phyloP scores from a whole-genome alignment of 2,329 filamentous ascomycete genomes.

The Fusarium multiceps region DNA sequence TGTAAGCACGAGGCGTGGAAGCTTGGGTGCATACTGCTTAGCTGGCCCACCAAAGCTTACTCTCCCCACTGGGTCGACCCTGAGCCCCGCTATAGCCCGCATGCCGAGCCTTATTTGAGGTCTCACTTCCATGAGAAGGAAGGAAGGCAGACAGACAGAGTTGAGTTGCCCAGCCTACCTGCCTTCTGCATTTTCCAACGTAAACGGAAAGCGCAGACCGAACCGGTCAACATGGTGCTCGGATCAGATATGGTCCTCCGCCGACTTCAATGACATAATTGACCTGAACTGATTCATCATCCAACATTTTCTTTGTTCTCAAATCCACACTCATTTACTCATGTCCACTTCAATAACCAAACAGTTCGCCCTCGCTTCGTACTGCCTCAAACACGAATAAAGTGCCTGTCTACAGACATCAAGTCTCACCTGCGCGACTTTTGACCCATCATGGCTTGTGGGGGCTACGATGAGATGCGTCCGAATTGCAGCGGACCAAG shows the following conservation, averaged over 20 bases:
- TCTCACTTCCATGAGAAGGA: neutral
- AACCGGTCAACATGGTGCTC: conserved; percentile 19
- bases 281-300: neutral
- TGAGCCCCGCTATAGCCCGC: conserved; percentile 14
- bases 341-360: conserved; percentile 5
- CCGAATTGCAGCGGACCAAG: conserved; percentile 31
- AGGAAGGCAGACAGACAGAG: neutral
- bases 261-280: neutral
- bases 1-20: conserved; percentile 5
- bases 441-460: conserved; percentile 15
- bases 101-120: conserved; percentile 18
- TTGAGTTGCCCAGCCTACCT: neutral
- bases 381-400: neutral
- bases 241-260: conserved; percentile 32
- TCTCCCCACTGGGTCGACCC: conserved; percentile 19
- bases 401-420: neutral
- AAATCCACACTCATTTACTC: neutral
- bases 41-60: conserved; percentile 25
- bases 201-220: neutral
- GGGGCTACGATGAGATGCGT: conserved; percentile 30
- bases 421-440: conserved; percentile 43
- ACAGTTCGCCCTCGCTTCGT: conserved; percentile 14
- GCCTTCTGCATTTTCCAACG: neutral
- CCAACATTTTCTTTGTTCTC: conserved; percentile 27
- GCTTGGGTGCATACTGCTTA: neutral